These are phyloP conservation scores for Leccinum disarticulatum DNA, from an alignment of 768 basidiomycete genomes.

Conservation along the genomic window DNA sequence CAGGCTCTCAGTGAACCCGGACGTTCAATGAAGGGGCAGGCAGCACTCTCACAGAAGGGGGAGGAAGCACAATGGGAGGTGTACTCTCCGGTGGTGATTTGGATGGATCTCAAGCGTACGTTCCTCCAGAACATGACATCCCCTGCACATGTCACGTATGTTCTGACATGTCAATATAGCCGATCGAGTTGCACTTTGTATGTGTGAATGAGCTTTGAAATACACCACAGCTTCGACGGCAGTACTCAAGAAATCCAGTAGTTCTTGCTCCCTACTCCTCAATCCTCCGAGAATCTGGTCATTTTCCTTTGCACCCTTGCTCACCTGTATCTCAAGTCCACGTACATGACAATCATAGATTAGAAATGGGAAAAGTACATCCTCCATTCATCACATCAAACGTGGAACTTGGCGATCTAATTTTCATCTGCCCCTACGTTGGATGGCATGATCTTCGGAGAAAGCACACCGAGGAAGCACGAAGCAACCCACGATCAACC, in stretches of 20 bases:
- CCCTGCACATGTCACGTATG: background rate
- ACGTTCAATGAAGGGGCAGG: too few species aligned
- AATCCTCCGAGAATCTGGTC: background rate
- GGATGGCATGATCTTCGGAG: constrained; percentile 11
- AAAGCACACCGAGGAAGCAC: constrained; percentile 16
- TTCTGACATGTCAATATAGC: background rate
- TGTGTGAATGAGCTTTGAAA: too few species aligned
- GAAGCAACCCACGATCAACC: constrained; percentile 6
- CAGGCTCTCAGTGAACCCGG: too few species aligned
- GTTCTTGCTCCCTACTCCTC: background rate
- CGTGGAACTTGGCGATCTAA: background rate
- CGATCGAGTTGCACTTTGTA: background rate
- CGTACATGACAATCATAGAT: background rate
- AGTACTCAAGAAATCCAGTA: background rate
- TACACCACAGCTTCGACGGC: too few species aligned
- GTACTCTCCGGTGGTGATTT: too few species aligned
- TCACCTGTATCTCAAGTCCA: background rate
- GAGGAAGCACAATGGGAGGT: too few species aligned
- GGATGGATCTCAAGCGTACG: background rate
- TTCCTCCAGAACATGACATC: background rate
- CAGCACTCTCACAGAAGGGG: too few species aligned
- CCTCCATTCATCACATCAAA: background rate
- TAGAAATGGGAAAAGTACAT: background rate
- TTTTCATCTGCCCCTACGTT: constrained; percentile 2
- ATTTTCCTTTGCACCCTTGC: background rate